Evolutionary conservation across 768 basidiomycete genomes (phyloP), one percentile per base, ranked within the genome.

Genomic region (Russula sp.): DNA sequence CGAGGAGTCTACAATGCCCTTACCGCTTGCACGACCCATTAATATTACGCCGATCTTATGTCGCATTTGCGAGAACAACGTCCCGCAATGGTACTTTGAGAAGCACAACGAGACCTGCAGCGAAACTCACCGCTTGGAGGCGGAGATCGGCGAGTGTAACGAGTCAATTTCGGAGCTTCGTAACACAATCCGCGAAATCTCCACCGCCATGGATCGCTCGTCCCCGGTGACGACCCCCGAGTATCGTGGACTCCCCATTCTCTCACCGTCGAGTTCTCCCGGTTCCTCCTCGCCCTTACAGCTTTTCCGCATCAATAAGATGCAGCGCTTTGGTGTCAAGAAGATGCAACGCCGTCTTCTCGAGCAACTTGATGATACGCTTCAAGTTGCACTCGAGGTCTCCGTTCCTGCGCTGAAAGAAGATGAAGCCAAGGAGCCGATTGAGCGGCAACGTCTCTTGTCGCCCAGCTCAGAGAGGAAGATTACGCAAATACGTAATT

Each of bases 61-160:
- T 77, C 90, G 97, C 35, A 99, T 99, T 66, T 99, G 97, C 79
- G 97, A 99, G 76, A 86, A 89, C 71, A 87, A 90, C 68, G 90
- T 98, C 62, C 95, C 96, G 2, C 91, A 96, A 65, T 99, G 97
- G 97, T 99, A 94, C 78, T 99, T 99, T 73, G 97, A 98, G 78
- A 98, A 98, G 78, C 97, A 99, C 78, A 98, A 94, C 82, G 97
- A 99, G 76, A 98, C 95, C 11, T 99, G 97, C 70, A 92, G 86
- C 68, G 96, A 98, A 76, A 88, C 91, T 3, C 97, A 99, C 75
- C 87, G 92, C 50, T 80, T 99, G 65, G 97, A 99, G 75, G 94
- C 94, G 18, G 95, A 97, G 74, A 94, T 98, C 67, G 77, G 82
- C 44, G 91, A 94, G 71, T 92, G 89, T 78, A 97, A 98, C 76